Base-by-base conservation (phyloP, 2,329 filamentous ascomycete species). In the Scleromitrula shiraiana region DNA sequence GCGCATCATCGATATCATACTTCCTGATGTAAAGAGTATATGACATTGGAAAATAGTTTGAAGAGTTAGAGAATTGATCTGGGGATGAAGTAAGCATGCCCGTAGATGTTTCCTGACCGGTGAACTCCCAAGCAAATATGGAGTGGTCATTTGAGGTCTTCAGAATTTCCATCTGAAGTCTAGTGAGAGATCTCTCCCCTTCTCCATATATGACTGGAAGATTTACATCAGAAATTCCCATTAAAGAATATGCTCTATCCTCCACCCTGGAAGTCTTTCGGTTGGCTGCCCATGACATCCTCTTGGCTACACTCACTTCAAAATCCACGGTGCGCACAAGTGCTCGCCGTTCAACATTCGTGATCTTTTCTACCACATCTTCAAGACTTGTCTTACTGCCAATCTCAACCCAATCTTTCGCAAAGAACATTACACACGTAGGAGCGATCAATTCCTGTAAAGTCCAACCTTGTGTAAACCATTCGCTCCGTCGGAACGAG, bases 381-480 rank as follows among this genome's bases (percentile, higher is more conserved):
- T 4, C 14, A 5, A 43, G n/a, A 10, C 19, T 23, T 19, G 14
- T 10, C 17, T 43, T 35, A 7, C n/a, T 15, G n/a, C 38, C 29
- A 35, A 47, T n/a, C 8, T 20, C 15, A 1, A 14, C 10, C 39
- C 46, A 43, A 23, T 43, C 23, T 4, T 35, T 8, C 12, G 17
- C 29, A 10, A 42, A 48, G 23, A 43, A 37, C 7, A 42, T 23
- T 8, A 48, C 19, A 24, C 10, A 23, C n/a, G 7, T 9, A 19
- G 46, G 38, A 2, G 37, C 46, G 29, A 48, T 41, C 22, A 48
- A 35, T 27, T 48, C 46, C 10, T 43, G 46, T 12, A 41, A 30
- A 4, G 37, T 43, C 48, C 42, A 41, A 1, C 46, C 46, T 41
- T 43, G 42, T 20, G 20, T 41, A n/a, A 46, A 47, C 48, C 48